Percentiles rank a stretch among this genome's conserved stretches.
phyloP scores from a whole-genome alignment of 352 stramenopile genomes.

The Globisporangium ultimum region DNA sequence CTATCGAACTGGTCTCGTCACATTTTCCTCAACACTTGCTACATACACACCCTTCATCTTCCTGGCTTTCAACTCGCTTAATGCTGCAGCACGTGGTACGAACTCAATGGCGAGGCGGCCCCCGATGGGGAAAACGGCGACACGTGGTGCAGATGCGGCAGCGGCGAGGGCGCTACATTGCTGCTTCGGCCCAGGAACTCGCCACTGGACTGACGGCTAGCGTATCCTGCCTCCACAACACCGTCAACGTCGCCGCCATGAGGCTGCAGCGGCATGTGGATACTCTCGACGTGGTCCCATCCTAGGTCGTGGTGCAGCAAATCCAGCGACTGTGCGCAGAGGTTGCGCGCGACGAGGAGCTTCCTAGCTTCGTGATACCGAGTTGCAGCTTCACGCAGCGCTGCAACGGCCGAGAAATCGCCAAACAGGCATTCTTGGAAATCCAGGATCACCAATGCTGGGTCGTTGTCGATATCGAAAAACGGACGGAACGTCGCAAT shows the following conservation, averaged over 20 bases:
- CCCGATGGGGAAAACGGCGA: slow-evolving; percentile 17
- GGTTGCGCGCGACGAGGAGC: slow-evolving; percentile 57
- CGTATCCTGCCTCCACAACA: slow-evolving; percentile 16
- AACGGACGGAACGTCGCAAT: slow-evolving; percentile 73
- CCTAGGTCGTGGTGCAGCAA: slow-evolving; percentile 56
- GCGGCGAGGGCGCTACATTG: slow-evolving; percentile 7
- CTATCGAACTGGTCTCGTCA: too few relatives aligned
- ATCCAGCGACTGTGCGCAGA: slow-evolving; percentile 53
- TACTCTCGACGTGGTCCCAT: slow-evolving; percentile 39
- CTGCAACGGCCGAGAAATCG: slow-evolving; percentile 84
- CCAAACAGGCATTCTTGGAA: slow-evolving; percentile 65
- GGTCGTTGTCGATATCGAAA: slow-evolving; percentile 67
- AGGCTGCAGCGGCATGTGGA: slow-evolving; percentile 18
- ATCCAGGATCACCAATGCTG: slow-evolving; percentile 70
- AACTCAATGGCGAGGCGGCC: slow-evolving; percentile 6
- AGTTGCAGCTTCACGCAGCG: slow-evolving; percentile 67
- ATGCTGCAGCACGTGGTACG: slow-evolving; percentile 17
- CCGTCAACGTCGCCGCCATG: background rate
- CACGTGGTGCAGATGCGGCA: slow-evolving; percentile 16
- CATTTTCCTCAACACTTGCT: too few relatives aligned
- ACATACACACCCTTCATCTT: too few relatives aligned
- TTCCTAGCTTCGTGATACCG: slow-evolving; percentile 77
- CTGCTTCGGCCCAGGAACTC: slow-evolving; percentile 12
- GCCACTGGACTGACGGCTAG: background rate
- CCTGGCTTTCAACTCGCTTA: background rate